Evolutionary conservation across 495 filamentous ascomycete species (phyloP).

Genomic region (Penicillium antarcticum): DNA sequence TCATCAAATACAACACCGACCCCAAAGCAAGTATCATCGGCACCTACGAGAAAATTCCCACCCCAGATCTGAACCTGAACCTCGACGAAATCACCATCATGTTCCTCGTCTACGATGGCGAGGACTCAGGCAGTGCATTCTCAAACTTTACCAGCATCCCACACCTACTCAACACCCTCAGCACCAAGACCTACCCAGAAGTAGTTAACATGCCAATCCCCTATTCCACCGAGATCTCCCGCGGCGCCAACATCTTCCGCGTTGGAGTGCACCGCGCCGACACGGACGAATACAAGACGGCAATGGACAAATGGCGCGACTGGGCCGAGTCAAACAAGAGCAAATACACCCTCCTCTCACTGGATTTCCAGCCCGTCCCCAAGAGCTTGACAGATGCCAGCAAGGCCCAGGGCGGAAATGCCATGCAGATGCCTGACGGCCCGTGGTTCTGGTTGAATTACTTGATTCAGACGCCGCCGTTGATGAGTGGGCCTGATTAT

Average conservation of each 20-base stretch:
- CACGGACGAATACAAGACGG: slow-evolving; percentile 18
- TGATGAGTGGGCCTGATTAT: slow-evolving; percentile 23
- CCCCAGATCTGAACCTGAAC: slow-evolving; percentile 21
- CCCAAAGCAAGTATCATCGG: slow-evolving; percentile 32
- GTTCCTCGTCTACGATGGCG: slow-evolving; percentile 37
- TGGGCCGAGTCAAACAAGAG: slow-evolving; percentile 31
- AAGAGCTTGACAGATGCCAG: slow-evolving; percentile 33
- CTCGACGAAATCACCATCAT: slow-evolving; percentile 30
- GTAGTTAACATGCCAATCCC: slow-evolving; percentile 33
- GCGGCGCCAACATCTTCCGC: slow-evolving; percentile 32
- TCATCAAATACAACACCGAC: slow-evolving; percentile 31
- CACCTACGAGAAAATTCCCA: slow-evolving; percentile 28
- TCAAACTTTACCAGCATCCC: slow-evolving; percentile 28
- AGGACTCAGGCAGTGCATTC: slow-evolving; percentile 27
- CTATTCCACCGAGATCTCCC: slow-evolving; percentile 22
- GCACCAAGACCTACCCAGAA: slow-evolving; percentile 25
- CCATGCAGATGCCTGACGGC: slow-evolving; percentile 38
- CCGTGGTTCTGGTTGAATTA: slow-evolving; percentile 35
- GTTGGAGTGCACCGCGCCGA: slow-evolving; percentile 29
- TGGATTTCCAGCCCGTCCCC: slow-evolving; percentile 34
- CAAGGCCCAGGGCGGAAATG: slow-evolving; percentile 32
- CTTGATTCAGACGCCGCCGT: slow-evolving; percentile 20
- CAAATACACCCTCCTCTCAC: slow-evolving; percentile 24
- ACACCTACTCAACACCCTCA: slow-evolving; percentile 19
- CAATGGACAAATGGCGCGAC: slow-evolving; percentile 22